phyloP scores from a whole-genome alignment of 2,329 filamentous ascomycete genomes.

The Anisogramma anomala region DNA sequence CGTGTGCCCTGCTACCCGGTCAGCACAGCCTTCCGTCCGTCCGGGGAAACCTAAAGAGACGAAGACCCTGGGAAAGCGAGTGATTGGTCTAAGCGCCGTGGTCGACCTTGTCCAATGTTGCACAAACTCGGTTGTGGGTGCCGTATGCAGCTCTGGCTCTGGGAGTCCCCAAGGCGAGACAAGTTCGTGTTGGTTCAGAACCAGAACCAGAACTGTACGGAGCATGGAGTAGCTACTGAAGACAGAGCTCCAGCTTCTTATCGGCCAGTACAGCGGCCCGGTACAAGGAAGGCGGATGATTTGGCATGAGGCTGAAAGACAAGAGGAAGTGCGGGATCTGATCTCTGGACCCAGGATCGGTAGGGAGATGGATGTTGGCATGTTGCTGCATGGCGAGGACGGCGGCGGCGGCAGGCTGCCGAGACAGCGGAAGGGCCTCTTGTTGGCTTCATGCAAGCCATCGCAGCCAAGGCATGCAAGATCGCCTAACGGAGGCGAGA shows the following conservation, averaged over 20 bases:
- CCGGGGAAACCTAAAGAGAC: not conserved
- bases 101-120: conserved; percentile 1
- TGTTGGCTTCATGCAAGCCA: conserved; percentile 1
- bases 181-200: not conserved
- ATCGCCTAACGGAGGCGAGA: not conserved
- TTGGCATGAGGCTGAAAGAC: no score
- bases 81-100: not conserved
- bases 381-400: not conserved
- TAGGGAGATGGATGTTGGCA: not conserved
- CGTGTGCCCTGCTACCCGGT: conserved; percentile 7
- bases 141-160: not conserved
- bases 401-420: conserved; percentile 8
- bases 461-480: conserved; percentile 7
- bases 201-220: not conserved
- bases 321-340: not conserved
- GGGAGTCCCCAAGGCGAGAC: not conserved
- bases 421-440: conserved; percentile 11
- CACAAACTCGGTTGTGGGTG: not conserved
- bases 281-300: no score
- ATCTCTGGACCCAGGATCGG: not conserved
- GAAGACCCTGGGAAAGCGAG: not conserved
- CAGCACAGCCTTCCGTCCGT: not conserved
- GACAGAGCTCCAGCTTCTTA: no score
- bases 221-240: no score
- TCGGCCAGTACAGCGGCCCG: no score